phyloP scores from a whole-genome alignment of 176 grass and related monocot genomes.

The Poa annua region DNA sequence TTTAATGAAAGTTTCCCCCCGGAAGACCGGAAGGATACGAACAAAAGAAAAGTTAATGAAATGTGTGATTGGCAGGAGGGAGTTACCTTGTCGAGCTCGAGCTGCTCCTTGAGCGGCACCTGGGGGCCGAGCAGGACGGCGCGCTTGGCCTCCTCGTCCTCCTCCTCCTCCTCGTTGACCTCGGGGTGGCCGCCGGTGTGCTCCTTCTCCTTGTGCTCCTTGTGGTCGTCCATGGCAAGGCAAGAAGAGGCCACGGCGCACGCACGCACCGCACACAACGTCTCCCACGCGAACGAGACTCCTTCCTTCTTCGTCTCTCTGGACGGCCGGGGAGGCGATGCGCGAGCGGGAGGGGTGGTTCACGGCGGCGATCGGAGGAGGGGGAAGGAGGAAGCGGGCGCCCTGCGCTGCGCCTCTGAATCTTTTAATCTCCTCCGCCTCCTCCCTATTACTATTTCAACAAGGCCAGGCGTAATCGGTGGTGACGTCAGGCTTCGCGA shows the following conservation, averaged over 20 bases:
- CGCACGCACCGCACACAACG: not conserved
- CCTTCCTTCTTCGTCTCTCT: not conserved
- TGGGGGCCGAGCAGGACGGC: conserved; percentile 62
- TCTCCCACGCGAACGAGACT: conserved; percentile 4
- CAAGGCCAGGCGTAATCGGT: not conserved
- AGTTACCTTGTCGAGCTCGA: conserved; percentile 89
- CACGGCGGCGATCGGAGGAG: conserved; percentile 28
- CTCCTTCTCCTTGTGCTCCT: conserved; percentile 34
- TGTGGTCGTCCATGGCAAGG: conserved; percentile 45
- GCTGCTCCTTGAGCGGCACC: conserved; percentile 86
- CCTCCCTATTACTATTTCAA: conserved; percentile 1
- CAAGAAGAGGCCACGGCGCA: not conserved
- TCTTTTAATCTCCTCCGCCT: not conserved
- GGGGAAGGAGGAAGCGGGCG: not conserved
- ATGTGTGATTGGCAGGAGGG: not conserved
- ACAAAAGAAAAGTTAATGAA: not conserved
- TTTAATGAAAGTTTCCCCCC: not conserved
- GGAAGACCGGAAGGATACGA: not conserved
- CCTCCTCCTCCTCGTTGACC: conserved; percentile 62
- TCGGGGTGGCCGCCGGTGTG: conserved; percentile 34
- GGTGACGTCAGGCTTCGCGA: not conserved
- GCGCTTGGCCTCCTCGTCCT: conserved; percentile 70
- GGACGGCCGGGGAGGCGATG: not conserved
- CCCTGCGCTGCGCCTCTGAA: conserved; percentile 27
- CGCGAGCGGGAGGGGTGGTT: not conserved